Base-by-base conservation (phyloP, 2,329 filamentous ascomycete genomes). In the Fusarium vanettenii region DNA sequence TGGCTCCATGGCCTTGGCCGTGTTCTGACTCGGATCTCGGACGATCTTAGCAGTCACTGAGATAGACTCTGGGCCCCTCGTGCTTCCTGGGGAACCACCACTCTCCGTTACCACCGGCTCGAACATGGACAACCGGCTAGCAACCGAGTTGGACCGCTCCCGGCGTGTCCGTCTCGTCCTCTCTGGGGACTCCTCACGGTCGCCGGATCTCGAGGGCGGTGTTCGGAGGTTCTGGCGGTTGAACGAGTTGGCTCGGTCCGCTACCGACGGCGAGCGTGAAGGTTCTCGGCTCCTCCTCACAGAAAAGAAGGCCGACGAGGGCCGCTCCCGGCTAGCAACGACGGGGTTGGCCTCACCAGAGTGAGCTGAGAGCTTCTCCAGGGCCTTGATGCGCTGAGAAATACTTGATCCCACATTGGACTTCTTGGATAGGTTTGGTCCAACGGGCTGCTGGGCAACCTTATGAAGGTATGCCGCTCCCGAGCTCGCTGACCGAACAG, bases 311-410 rank as follows among this genome's bases (percentile, higher is more conserved):
- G 90, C 85, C 9, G 90, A 87, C 7, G 87, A 86, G 5, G 88
- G 85, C 18, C 85, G 81, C 37, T 86, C 85, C 31, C 81, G 76
- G 60, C 72, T 82, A 61, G 59, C 64, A 2, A 75, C 64, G 11
- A 57, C 18, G 55, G 31, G 59, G 20, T 50, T 63, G 11, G 73
- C 67, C 41, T 83, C 83, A 6, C 70, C 78, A 11, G 76, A 71
- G 66, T 80, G 72, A 11, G 87, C 84, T 69, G 92, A 88, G 75
- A 97, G 88, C 82, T 95, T 95, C 80, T 98, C 94, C 63, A 99
- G 87, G 8, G 95, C 95, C 83, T 98, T 97, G 82, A 98, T 98
- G 48, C 97, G 92, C 81, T 96, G 94, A 4, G 96, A 97, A 70
- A 99, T 98, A 76, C 94, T 95, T 10, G 94, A 95, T 9, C 95